Evolutionary conservation across 2,329 filamentous ascomycete species (phyloP), one percentile per base, ranked within the genome.

Genomic region (Claviceps spartinae): DNA sequence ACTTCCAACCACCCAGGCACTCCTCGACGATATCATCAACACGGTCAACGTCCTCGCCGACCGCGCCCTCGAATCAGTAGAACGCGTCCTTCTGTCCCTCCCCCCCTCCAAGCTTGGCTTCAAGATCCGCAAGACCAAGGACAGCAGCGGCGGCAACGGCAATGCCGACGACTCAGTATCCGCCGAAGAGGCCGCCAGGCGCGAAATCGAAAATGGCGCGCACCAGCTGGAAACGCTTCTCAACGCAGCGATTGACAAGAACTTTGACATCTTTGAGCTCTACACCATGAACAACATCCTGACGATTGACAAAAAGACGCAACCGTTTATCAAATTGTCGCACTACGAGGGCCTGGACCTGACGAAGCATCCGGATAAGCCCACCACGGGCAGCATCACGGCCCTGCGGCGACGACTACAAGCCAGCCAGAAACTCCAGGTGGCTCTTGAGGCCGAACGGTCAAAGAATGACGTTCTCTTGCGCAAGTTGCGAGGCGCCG

Each of bases 1-100:
- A 24, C 11, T 18, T 9, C 48, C 44, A 38, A 37, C 34, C 14
- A 22, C 26, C 9, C 34, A 95, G 90, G 86, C 86, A 55, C 81
- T 98, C 43, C 85, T 98, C 63, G 93, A 98, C 79, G 91, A 97
- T 70, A 90, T 97, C 61, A 95, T 97, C 72, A 96, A 97, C 74
- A 86, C 85, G 52, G 82, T 96, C 67, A 98, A 97, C 72, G 87
- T 91, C 62, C 80, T 96, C 61, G 85, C 93, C 62, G 93, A 95
- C 69, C 85, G 85, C 66, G 90, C 88, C 51, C 83, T 95, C 62
- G 87, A 88, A 62, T 88, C 86, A 55, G 82, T 97, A 58, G 93
- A 97, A 68, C 80, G 82, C 52, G 87, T 88, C 1, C 81, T 98
- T 20, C 74, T 88, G 48, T 77, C 78, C 49, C 83, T 86, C 2